Evolutionary conservation across 2,329 filamentous ascomycete genomes (phyloP).

Genomic region (Colletotrichum noveboracense): DNA sequence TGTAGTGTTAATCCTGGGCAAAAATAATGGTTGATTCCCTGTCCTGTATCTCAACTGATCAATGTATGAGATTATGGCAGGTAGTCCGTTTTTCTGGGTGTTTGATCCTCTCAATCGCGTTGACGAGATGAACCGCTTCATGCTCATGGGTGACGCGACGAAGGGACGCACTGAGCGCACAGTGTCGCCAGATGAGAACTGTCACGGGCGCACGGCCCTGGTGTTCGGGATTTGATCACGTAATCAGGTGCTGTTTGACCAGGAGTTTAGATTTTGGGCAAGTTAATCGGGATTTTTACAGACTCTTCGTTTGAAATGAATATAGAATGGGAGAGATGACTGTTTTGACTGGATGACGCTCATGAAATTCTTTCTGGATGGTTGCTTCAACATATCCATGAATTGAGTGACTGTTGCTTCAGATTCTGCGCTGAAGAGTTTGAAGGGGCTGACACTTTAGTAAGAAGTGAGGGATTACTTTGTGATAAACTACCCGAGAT

Average conservation of each 20-base stretch:
- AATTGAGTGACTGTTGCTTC: no score
- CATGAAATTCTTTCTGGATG: no score
- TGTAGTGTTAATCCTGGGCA: neutral
- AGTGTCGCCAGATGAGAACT: neutral
- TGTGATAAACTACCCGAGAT: no score
- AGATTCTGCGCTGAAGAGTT: no score
- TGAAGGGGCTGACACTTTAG: no score
- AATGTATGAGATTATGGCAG: neutral
- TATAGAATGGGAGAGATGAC: no score
- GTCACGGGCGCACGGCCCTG: neutral
- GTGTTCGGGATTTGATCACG: neutral
- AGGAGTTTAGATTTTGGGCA: no score
- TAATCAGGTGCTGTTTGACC: no score
- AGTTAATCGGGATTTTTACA: accelerated
- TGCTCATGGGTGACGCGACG: neutral
- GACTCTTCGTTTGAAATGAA: no score
- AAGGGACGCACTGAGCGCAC: neutral
- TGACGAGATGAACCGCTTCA: neutral
- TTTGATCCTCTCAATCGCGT: neutral
- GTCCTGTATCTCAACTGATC: neutral
- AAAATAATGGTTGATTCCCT: neutral
- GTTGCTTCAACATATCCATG: no score
- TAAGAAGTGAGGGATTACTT: no score
- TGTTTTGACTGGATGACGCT: no score
- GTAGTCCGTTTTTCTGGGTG: neutral